A percentile compares a stretch with the other conserved stretches of the same genome.
These are phyloP conservation scores for Vicia faba DNA, from an alignment of 306 rosid genomes.

Conservation along the genomic window DNA sequence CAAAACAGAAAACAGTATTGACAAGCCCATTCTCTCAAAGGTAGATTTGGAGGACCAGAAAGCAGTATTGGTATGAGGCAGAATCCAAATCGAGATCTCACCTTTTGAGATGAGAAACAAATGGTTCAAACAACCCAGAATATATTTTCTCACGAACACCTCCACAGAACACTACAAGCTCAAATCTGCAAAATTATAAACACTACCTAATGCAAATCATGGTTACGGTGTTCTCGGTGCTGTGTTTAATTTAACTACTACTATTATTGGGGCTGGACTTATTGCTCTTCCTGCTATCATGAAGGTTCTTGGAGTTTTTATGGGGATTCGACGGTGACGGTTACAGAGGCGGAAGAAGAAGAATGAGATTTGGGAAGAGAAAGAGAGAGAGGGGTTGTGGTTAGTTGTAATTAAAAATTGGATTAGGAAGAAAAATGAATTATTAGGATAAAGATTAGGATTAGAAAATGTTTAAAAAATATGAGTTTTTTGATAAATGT, in stretches of 20 bases:
- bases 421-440: no score
- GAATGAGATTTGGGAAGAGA: no score
- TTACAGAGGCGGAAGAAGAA: no score
- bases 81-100: constrained; percentile 69
- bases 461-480: no score
- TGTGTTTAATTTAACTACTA: constrained; percentile 81
- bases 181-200: no score
- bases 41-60: constrained; percentile 66
- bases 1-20: not conserved
- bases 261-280: constrained; percentile 92
- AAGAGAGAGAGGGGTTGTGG: no score
- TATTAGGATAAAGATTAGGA: no score
- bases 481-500: no score
- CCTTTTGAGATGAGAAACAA: constrained; percentile 60
- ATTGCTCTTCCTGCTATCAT: constrained; percentile 97
- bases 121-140: constrained; percentile 68
- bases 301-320: constrained; percentile 86
- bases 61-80: constrained; percentile 47
- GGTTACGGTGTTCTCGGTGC: constrained; percentile 85
- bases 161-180: constrained; percentile 56
- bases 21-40: constrained; percentile 52
- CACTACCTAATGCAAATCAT: constrained; percentile 37
- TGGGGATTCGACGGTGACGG: no score
- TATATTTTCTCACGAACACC: constrained; percentile 54
- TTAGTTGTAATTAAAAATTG: no score